These are phyloP conservation scores for Nothophytophthora sp. DNA, from an alignment of 352 stramenopile species.

Conservation along the genomic window DNA sequence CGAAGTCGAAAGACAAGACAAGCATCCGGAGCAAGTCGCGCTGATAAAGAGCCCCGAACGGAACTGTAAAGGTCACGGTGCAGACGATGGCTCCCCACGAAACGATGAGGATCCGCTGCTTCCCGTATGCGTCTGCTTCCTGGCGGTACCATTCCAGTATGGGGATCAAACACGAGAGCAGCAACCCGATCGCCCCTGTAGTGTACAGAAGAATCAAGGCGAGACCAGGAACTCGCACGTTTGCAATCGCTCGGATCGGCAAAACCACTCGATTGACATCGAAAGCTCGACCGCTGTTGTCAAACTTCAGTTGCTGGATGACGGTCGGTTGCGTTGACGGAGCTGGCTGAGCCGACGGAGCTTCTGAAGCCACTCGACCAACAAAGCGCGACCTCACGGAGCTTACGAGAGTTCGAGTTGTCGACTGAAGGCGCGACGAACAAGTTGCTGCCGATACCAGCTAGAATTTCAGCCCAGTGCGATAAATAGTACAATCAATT, in stretches of 20 bases:
- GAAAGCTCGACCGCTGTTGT: constrained; percentile 8
- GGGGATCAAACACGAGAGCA: background rate
- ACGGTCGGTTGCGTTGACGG: no score
- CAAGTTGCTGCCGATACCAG: no score
- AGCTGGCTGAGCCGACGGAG: no score
- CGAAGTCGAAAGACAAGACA: constrained; percentile 40
- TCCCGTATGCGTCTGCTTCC: background rate
- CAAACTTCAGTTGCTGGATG: background rate
- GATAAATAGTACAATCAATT: constrained; percentile 18
- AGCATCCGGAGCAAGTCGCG: constrained; percentile 27
- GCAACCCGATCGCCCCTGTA: background rate
- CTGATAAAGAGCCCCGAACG: constrained; percentile 18
- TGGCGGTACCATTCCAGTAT: background rate
- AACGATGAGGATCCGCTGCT: constrained; percentile 1
- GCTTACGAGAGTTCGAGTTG: no score
- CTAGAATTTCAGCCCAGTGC: constrained; percentile 12
- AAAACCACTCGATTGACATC: background rate
- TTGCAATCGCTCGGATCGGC: background rate
- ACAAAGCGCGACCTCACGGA: no score
- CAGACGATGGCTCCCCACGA: constrained; percentile 3
- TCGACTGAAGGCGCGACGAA: no score
- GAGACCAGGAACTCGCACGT: background rate
- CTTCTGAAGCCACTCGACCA: no score
- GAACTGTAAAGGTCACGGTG: constrained; percentile 5
- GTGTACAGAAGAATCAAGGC: no score